A percentile compares a stretch with the other conserved stretches of the same genome.
Conservation (phyloP, 768 basidiomycete species). For the Lactarius trivialis region DNA sequence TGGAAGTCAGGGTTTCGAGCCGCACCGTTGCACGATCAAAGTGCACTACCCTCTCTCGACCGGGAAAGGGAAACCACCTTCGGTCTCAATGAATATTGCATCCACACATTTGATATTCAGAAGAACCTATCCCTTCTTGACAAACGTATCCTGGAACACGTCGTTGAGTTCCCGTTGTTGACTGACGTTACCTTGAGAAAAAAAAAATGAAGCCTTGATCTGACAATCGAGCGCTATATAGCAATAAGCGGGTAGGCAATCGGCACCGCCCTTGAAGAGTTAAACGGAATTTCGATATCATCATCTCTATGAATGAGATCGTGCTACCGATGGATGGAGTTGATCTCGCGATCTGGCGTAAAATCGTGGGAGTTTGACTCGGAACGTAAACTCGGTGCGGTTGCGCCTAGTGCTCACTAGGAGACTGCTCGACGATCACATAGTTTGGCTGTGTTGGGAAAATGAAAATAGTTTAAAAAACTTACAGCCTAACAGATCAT, state of each 20-base stretch:
- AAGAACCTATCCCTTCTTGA: conserved; percentile 10
- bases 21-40: conserved; percentile 14
- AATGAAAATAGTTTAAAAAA: background rate
- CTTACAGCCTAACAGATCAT: conserved; percentile 1
- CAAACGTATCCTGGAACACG: background rate
- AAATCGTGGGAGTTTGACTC: conserved; percentile 7
- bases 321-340: conserved; percentile 7
- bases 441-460: background rate
- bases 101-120: conserved; percentile 14
- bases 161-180: background rate
- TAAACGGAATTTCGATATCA: conserved; percentile 10
- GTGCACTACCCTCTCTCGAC: background rate
- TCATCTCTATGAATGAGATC: conserved; percentile 3
- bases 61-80: conserved; percentile 16
- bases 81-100: conserved; percentile 4
- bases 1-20: conserved; percentile 17
- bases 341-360: conserved; percentile 14
- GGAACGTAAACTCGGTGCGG: no score
- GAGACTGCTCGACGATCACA: background rate
- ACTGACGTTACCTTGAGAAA: conserved; percentile 9
- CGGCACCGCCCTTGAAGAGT: conserved; percentile 7
- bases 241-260: background rate
- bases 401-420: background rate
- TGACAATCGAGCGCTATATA: conserved; percentile 6
- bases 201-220: conserved; percentile 17